Conservation (phyloP, 202 grass and related monocot genomes). For the Cymbopogon flexuosus region DNA sequence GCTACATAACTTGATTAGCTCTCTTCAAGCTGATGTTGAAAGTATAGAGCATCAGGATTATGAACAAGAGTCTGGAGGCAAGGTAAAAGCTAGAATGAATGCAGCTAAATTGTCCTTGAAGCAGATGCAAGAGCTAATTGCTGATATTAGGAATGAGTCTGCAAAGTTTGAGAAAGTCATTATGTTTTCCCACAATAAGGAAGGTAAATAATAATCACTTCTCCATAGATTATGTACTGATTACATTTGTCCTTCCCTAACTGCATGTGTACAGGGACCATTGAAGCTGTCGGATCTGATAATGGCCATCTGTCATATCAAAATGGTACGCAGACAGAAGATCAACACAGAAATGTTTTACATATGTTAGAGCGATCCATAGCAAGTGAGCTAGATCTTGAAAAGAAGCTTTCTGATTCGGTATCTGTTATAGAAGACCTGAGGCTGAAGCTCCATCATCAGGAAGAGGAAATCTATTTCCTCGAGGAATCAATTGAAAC, state of each 20-base stretch:
- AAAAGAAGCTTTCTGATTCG: conserved; percentile 74
- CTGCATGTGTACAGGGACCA: conserved; percentile 36
- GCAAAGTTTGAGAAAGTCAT: conserved; percentile 57
- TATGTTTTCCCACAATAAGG: conserved; percentile 35
- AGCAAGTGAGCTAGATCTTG: conserved; percentile 84
- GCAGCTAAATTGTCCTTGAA: conserved; percentile 49
- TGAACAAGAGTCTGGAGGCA: conserved; percentile 43
- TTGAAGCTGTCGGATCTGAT: conserved; percentile 42
- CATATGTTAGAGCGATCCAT: conserved; percentile 80
- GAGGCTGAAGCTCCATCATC: conserved; percentile 43
- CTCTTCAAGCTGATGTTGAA: conserved; percentile 54
- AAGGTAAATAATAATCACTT: conserved; percentile 52
- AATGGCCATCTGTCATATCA: conserved; percentile 38
- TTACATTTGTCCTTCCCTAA: conserved; percentile 15
- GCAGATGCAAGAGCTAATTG: conserved; percentile 63
- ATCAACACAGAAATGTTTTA: conserved; percentile 59
- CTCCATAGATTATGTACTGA: conserved; percentile 11
- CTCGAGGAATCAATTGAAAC: conserved; percentile 57
- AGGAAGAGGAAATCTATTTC: conserved; percentile 55
- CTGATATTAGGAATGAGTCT: conserved; percentile 61
- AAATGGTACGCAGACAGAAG: conserved; percentile 38
- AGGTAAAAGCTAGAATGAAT: conserved; percentile 48
- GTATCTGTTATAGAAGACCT: conserved; percentile 55
- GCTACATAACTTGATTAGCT: conserved; percentile 56
- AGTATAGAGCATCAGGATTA: conserved; percentile 36